A percentile compares a stretch with the other conserved stretches of the same genome.
Evolutionary conservation across 148 eudicot species (phyloP).

Genomic region (Polygonum aviculare): DNA sequence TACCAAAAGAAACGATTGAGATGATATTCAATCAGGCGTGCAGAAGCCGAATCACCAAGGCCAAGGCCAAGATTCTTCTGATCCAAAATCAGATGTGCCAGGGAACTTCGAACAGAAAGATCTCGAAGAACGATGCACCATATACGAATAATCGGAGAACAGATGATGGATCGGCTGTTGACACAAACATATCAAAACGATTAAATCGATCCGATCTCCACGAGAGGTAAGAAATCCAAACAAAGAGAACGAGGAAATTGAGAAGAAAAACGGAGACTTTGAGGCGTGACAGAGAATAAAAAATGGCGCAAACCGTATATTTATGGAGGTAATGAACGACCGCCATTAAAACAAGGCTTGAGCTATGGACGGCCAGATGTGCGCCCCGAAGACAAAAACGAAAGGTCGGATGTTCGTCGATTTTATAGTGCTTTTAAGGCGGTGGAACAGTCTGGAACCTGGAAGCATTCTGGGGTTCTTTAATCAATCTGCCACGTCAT

Average conservation of each 20-base stretch:
- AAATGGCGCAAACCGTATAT: not conserved
- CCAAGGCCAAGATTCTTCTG: not conserved
- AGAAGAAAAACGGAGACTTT: not conserved
- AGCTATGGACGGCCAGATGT: not conserved
- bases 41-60: not conserved
- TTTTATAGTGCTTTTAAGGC: not conserved
- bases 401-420: not conserved
- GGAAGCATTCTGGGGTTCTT: not conserved
- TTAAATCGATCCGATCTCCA: not conserved
- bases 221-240: not conserved
- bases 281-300: not conserved
- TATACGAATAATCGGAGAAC: not conserved
- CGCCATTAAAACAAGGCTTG: not conserved
- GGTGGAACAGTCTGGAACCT: not conserved
- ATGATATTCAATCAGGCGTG: not conserved
- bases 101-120: not conserved
- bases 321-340: not conserved
- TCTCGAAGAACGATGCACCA: not conserved
- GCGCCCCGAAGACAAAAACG: not conserved
- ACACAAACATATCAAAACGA: not conserved
- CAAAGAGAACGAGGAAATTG: not conserved
- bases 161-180: not conserved
- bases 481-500: conserved; percentile 1
- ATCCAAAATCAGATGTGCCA: not conserved
- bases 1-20: not conserved